Evolutionary conservation across 805 yeast species (phyloP), one percentile per base, ranked within the genome.

Genomic region (Wickerhamomyces subpelliculosus): DNA sequence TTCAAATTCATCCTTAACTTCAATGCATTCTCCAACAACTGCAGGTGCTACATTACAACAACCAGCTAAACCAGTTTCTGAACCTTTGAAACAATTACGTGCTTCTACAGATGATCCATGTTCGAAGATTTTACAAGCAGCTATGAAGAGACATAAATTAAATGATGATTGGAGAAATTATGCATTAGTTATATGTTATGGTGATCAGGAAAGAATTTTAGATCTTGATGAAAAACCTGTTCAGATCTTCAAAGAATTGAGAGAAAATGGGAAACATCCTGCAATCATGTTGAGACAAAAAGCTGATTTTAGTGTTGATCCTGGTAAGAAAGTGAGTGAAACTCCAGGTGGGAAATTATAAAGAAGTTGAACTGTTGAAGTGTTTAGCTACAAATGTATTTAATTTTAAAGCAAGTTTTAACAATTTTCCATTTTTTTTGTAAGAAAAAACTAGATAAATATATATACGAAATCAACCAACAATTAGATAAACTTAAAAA

Each of bases 21-120:
- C 44, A 4, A 19, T 34, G 4, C 34, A 41, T 8, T 40, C 43
- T 13, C 35, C 44, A 18, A 36, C 40, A 5, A 12, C 32, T n/a
- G 32, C 39, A 12, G 36, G 30, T 23, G 12, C 30, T 21, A 16
- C 12, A 39, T 37, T 33, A 32, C 19, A 20, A 31, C 41, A 33
- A 27, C 36, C 44, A 38, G 29, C 44, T 22, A 40, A 49, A 37
- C 52, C 57, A 0, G 46, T 51, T 2, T 50, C 64, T 10, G 95
- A 87, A 52, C 94, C 95, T 0, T 67, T 87, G 47, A 84, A 85
- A 50, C 93, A 85, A 49, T 62, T 89, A 44, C 64, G 93, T 34
- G 94, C 95, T 1, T 82, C 90, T 8, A 78, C 85, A 20, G 95
- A 88, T 39, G 97, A 90, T 51, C 88, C 96, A 2, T 88, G 96